Evolutionary conservation across 73 alveolate species (phyloP).

Genomic region (Paramecium pentaurelia): DNA sequence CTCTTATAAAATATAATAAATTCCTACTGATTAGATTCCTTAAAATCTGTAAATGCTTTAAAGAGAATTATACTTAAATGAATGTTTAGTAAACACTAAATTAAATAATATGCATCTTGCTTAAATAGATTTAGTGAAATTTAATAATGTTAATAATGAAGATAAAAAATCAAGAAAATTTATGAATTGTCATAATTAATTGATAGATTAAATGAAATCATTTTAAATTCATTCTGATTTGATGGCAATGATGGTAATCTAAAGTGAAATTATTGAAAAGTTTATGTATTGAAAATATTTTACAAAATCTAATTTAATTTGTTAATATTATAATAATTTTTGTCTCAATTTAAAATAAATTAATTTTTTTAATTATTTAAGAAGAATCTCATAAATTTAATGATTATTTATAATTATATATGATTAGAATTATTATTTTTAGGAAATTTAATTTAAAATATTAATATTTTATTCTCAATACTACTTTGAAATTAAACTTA

Average conservation of each 20-base stretch:
- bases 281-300: neutral
- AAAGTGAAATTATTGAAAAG: constrained; percentile 17
- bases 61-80: neutral
- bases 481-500: too few relatives aligned
- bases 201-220: neutral
- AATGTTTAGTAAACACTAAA: neutral
- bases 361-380: too few relatives aligned
- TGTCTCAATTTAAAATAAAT: too few relatives aligned
- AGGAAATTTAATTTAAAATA: too few relatives aligned
- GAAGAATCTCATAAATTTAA: too few relatives aligned
- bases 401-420: too few relatives aligned
- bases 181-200: neutral
- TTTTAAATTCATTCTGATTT: neutral
- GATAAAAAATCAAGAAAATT: neutral
- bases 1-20: neutral
- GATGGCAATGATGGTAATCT: neutral
- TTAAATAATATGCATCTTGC: neutral
- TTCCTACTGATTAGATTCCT: neutral
- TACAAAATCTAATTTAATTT: neutral
- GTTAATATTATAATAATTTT: too few relatives aligned
- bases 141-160: neutral
- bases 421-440: too few relatives aligned
- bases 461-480: too few relatives aligned
- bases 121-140: neutral
- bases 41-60: neutral